A percentile compares a stretch with the other conserved stretches of the same genome.
phyloP scores from a whole-genome alignment of 352 stramenopile species.

The Labyrinthula sp. region DNA sequence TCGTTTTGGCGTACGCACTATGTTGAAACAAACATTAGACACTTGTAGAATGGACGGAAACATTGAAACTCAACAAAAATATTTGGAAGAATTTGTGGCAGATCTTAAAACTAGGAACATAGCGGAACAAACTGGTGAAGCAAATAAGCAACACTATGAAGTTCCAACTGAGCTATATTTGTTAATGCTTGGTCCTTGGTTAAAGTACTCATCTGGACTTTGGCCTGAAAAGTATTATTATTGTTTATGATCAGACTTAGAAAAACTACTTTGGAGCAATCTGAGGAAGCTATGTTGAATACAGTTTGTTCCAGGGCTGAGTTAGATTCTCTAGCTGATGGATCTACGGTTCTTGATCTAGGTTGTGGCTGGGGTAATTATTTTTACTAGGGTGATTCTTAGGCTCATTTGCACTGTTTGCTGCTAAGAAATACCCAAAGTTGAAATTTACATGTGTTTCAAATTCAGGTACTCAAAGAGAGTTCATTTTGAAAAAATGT shows the following conservation, averaged over 20 bases:
- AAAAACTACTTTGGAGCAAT: slow-evolving; percentile 43
- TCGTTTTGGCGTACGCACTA: slow-evolving; percentile 18
- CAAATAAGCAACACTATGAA: slow-evolving; percentile 69
- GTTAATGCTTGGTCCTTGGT: slow-evolving; percentile 45
- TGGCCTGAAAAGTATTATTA: too few species aligned
- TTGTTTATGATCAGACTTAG: too few species aligned
- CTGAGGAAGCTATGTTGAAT: slow-evolving; percentile 51
- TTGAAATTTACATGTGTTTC: slow-evolving; percentile 44
- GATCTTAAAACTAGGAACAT: slow-evolving; percentile 39
- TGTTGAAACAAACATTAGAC: slow-evolving; percentile 20
- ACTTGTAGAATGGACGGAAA: slow-evolving; percentile 18
- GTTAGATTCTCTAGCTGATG: slow-evolving; percentile 39
- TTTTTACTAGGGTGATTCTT: too few species aligned
- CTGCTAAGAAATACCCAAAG: slow-evolving; percentile 40
- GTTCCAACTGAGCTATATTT: slow-evolving; percentile 54
- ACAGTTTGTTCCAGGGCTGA: slow-evolving; percentile 46
- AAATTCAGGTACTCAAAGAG: slow-evolving; percentile 49
- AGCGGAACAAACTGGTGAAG: slow-evolving; percentile 41
- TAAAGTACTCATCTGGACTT: slow-evolving; percentile 54
- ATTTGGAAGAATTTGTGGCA: slow-evolving; percentile 10
- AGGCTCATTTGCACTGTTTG: slow-evolving; percentile 42
- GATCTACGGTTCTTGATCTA: slow-evolving; percentile 53
- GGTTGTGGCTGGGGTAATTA: slow-evolving; percentile 58
- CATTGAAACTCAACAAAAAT: slow-evolving; percentile 13
- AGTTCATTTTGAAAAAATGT: slow-evolving; percentile 49